phyloP scores from a whole-genome alignment of 2,329 filamentous ascomycete species.

The Calonectria henricotiae region DNA sequence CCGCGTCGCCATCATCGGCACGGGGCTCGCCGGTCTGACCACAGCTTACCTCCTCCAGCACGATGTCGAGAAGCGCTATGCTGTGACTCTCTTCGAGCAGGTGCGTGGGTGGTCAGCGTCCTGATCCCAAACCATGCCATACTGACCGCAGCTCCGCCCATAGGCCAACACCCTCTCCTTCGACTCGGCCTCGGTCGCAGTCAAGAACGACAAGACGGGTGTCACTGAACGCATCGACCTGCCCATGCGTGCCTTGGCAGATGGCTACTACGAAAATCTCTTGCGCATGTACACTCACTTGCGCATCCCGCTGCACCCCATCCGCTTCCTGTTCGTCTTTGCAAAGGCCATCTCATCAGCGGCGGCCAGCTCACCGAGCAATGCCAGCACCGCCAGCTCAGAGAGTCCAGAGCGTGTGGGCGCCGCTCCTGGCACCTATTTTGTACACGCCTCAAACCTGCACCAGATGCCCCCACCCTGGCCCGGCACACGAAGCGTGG shows the following conservation, averaged over 20 bases:
- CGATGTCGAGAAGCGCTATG: conserved; percentile 54
- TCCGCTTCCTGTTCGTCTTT: conserved; percentile 71
- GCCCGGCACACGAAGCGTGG: conserved; percentile 57
- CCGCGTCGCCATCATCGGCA: conserved; percentile 57
- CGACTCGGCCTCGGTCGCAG: conserved; percentile 59
- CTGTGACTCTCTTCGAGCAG: conserved; percentile 60
- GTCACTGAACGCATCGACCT: conserved; percentile 58
- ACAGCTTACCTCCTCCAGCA: conserved; percentile 57
- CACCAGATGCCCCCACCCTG: conserved; percentile 65
- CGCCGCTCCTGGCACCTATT: conserved; percentile 60
- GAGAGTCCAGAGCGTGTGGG: conserved; percentile 36
- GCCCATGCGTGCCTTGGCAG: conserved; percentile 59
- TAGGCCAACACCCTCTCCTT: conserved; percentile 58
- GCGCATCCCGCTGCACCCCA: conserved; percentile 65
- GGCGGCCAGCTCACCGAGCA: conserved; percentile 31
- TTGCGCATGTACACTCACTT: conserved; percentile 72
- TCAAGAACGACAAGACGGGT: conserved; percentile 55
- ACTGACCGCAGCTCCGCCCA: background rate
- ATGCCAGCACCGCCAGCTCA: background rate
- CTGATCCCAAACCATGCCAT: background rate
- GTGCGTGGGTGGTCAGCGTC: conserved; percentile 43
- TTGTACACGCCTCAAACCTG: conserved; percentile 70
- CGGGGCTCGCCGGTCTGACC: conserved; percentile 59
- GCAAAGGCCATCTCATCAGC: conserved; percentile 53
- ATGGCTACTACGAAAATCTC: conserved; percentile 70